Percentiles rank a stretch among this genome's conserved stretches.
These are phyloP conservation scores for Cutaneotrichosporon sp. DNA, from an alignment of 1,284 basidiomycete genomes.

Conservation along the genomic window DNA sequence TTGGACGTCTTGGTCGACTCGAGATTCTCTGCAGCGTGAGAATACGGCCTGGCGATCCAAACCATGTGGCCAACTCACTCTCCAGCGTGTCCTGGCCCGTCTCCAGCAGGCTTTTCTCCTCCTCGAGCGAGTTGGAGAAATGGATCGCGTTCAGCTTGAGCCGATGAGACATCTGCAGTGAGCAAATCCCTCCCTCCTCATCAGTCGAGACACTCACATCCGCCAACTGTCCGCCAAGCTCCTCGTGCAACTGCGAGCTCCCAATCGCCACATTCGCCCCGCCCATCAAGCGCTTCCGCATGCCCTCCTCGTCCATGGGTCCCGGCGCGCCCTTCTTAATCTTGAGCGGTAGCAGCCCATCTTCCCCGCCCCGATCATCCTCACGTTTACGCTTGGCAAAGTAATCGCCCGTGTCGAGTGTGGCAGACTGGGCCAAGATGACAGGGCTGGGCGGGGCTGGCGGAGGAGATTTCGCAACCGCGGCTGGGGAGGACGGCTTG, in stretches of 20 bases:
- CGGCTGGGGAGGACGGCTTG: background rate
- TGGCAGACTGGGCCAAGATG: background rate
- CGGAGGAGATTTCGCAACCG: too few relatives aligned
- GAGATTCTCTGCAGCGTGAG: constrained; percentile 38
- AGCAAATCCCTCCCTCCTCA: background rate
- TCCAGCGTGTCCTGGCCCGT: constrained; percentile 42
- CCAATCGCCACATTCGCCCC: constrained; percentile 25
- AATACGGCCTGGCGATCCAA: background rate
- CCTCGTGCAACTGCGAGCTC: constrained; percentile 45
- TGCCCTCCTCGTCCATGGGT: constrained; percentile 12
- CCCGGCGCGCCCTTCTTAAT: background rate
- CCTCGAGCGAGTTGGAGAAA: constrained; percentile 46
- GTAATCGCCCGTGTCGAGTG: constrained; percentile 25
- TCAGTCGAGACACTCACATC: constrained; percentile 32
- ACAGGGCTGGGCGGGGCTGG: background rate
- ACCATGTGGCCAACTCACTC: constrained; percentile 25
- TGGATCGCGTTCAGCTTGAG: constrained; percentile 48
- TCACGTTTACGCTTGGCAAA: constrained; percentile 28
- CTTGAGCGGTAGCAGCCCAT: constrained; percentile 34
- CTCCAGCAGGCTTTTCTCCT: constrained; percentile 46
- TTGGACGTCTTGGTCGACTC: constrained; percentile 38
- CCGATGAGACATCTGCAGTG: constrained; percentile 46
- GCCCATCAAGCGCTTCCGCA: constrained; percentile 13
- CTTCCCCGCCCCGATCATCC: constrained; percentile 27
- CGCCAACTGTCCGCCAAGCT: constrained; percentile 47